Percentiles rank a stretch among this genome's conserved stretches.
Conservation (phyloP, 129 eudicot species). For the Heracleum sosnowskyi region DNA sequence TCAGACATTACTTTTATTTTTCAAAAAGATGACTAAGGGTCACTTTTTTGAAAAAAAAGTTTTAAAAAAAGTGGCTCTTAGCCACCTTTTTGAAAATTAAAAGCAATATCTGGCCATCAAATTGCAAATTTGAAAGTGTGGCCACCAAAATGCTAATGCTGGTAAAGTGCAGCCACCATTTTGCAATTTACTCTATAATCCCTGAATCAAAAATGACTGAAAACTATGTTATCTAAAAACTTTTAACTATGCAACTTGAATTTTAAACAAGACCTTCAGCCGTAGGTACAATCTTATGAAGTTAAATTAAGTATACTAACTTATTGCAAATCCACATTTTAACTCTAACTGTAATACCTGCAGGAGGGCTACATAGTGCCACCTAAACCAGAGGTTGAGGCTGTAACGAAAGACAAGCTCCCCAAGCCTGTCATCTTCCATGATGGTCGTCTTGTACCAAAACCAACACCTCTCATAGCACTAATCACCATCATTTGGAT, state of each 20-base stretch:
- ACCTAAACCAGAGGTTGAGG: not conserved
- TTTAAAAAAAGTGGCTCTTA: too few relatives aligned
- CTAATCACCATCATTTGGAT: constrained; percentile 5
- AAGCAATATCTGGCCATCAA: too few relatives aligned
- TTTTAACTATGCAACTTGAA: not conserved
- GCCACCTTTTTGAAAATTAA: too few relatives aligned
- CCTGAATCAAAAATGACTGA: not conserved
- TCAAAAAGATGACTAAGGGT: too few relatives aligned
- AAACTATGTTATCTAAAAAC: not conserved
- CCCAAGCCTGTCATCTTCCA: constrained; percentile 11
- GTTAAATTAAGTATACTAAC: not conserved
- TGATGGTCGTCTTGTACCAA: constrained; percentile 10
- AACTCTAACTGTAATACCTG: not conserved
- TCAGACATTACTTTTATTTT: too few relatives aligned
- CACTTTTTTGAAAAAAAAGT: too few relatives aligned
- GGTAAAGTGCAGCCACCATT: too few relatives aligned
- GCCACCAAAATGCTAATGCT: too few relatives aligned
- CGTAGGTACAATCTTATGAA: not conserved
- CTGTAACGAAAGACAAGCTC: constrained; percentile 7
- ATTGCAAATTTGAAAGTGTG: too few relatives aligned
- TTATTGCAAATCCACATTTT: not conserved
- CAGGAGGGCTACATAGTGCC: constrained; percentile 13
- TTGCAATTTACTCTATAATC: too few relatives aligned
- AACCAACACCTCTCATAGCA: constrained; percentile 7
- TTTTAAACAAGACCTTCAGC: not conserved